Conservation (phyloP, 2,329 filamentous ascomycete species). For the Cucurbitaria berberidis region DNA sequence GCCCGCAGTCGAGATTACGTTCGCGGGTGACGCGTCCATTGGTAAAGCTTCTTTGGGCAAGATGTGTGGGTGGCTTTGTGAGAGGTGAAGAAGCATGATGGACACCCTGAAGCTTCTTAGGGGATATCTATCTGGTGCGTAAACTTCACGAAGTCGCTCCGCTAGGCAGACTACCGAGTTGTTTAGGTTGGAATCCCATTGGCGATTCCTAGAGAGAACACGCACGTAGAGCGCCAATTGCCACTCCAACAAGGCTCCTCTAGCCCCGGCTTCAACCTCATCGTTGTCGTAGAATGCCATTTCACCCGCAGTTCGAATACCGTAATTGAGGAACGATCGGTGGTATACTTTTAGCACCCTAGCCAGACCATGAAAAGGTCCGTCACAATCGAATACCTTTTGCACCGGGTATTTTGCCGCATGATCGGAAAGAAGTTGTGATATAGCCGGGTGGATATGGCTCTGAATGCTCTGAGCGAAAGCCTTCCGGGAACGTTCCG, state of each 20-base stretch:
- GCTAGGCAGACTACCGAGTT: slow-evolving; percentile 29
- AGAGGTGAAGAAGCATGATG: slow-evolving; percentile 43
- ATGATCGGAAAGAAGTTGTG: slow-evolving; percentile 60
- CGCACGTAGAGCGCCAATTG: slow-evolving; percentile 47
- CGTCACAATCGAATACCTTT: slow-evolving; percentile 60
- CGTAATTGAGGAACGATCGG: slow-evolving; percentile 54
- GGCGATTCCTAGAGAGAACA: slow-evolving; percentile 37
- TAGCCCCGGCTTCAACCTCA: slow-evolving; percentile 30
- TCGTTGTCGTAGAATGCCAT: slow-evolving; percentile 49
- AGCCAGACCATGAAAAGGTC: slow-evolving; percentile 61
- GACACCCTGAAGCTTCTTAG: slow-evolving; percentile 39
- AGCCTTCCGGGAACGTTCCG: slow-evolving; percentile 64
- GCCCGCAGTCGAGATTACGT: not conserved
- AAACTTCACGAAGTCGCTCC: slow-evolving; percentile 35
- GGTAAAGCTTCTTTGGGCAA: slow-evolving; percentile 41
- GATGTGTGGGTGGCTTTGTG: slow-evolving; percentile 66
- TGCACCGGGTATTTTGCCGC: slow-evolving; percentile 59
- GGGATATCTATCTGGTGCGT: slow-evolving; percentile 35
- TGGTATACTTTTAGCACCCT: slow-evolving; percentile 66
- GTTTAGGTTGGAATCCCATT: slow-evolving; percentile 37
- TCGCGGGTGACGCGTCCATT: slow-evolving; percentile 1
- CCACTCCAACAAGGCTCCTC: slow-evolving; percentile 52
- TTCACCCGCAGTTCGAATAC: slow-evolving; percentile 60
- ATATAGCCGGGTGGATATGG: slow-evolving; percentile 64
- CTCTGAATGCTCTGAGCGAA: slow-evolving; percentile 67